Conservation (phyloP, 2,329 filamentous ascomycete genomes). For the Fusarium sp. region DNA sequence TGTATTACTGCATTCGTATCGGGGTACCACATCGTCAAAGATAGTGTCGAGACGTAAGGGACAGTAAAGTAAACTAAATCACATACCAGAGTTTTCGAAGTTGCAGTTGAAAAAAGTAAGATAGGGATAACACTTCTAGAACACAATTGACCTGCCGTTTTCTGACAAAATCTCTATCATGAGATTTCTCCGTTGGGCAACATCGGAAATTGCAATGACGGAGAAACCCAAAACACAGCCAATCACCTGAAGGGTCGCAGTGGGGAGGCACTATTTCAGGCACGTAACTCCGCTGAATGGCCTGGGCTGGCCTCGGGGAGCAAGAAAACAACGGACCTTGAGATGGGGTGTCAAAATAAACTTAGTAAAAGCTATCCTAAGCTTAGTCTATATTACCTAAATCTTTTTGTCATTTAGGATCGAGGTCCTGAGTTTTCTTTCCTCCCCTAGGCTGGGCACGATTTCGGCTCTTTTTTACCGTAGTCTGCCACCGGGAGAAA, state of each 20-base stretch:
- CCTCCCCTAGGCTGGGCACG: background rate
- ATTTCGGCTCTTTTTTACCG: background rate
- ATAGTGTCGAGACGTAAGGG: background rate
- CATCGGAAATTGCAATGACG: conserved; percentile 39
- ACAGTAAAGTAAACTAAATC: background rate
- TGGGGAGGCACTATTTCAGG: conserved; percentile 19
- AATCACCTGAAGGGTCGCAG: background rate
- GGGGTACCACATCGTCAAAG: background rate
- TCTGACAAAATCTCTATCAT: conserved; percentile 8
- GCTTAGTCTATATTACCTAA: too few relatives aligned
- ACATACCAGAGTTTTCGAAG: background rate
- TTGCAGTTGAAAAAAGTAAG: background rate
- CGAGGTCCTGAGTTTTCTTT: too few relatives aligned
- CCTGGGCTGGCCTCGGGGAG: background rate
- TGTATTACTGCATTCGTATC: conserved; percentile 5
- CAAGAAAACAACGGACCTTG: too few relatives aligned
- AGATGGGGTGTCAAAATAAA: too few relatives aligned
- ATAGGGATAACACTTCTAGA: background rate
- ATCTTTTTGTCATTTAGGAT: too few relatives aligned
- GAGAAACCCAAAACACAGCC: conserved; percentile 25
- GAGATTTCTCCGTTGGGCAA: background rate
- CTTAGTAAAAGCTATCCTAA: too few relatives aligned
- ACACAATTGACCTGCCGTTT: conserved; percentile 15
- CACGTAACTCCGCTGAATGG: conserved; percentile 25
- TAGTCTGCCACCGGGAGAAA: background rate